phyloP scores from a whole-genome alignment of 1,284 basidiomycete species.

The Cerrena zonata region DNA sequence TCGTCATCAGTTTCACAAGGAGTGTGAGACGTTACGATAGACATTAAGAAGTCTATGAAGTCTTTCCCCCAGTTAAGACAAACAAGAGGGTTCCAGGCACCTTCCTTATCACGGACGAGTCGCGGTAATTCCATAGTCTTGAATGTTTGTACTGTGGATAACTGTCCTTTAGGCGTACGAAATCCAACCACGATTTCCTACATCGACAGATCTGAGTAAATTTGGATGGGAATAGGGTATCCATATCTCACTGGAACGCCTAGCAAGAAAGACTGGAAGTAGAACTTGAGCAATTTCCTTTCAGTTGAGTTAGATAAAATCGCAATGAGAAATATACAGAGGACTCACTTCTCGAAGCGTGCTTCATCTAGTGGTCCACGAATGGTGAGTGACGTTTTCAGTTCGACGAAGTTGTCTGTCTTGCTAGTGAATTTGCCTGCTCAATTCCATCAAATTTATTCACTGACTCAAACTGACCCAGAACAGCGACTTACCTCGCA shows the following conservation, averaged over 20 bases:
- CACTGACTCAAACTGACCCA: too few species aligned
- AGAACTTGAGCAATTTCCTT: slow-evolving; percentile 90
- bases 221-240: too few species aligned
- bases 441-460: too few species aligned
- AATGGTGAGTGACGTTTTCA: slow-evolving; percentile 88
- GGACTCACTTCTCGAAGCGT: slow-evolving; percentile 75
- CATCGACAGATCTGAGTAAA: background rate
- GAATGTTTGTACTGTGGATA: slow-evolving; percentile 62
- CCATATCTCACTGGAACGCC: slow-evolving; percentile 73
- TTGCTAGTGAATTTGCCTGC: slow-evolving; percentile 54
- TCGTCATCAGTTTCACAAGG: slow-evolving; percentile 1
- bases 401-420: slow-evolving; percentile 73
- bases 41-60: slow-evolving; percentile 56
- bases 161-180: slow-evolving; percentile 69
- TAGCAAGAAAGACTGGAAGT: slow-evolving; percentile 90
- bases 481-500: slow-evolving; percentile 52
- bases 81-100: slow-evolving; percentile 72
- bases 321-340: too few species aligned
- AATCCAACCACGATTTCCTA: slow-evolving; percentile 90
- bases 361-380: slow-evolving; percentile 62
- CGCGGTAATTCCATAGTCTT: slow-evolving; percentile 69
- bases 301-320: too few species aligned
- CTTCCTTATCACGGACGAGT: slow-evolving; percentile 66
- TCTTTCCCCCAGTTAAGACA: slow-evolving; percentile 71
- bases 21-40: slow-evolving; percentile 25